phyloP scores from a whole-genome alignment of 2,329 filamentous ascomycete species.

The Talaromyces sp. region DNA sequence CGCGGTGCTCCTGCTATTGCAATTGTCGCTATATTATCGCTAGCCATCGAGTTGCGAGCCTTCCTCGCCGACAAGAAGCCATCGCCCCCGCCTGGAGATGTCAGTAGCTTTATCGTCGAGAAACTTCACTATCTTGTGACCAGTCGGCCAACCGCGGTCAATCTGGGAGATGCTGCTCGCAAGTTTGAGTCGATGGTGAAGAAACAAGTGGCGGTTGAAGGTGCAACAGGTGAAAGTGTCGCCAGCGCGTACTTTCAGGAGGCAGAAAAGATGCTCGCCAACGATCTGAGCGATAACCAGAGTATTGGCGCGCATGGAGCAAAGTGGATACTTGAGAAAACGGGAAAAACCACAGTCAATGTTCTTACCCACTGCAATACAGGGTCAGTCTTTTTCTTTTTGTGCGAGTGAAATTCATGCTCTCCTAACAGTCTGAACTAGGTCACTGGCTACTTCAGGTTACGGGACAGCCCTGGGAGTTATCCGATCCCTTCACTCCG shows the following conservation, averaged over 20 bases:
- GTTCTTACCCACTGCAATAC: conserved; percentile 98
- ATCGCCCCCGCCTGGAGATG: conserved; percentile 53
- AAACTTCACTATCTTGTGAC: conserved; percentile 82
- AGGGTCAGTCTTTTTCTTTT: conserved; percentile 47
- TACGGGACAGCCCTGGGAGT: conserved; percentile 95
- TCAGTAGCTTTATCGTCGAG: conserved; percentile 63
- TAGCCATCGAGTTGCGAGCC: conserved; percentile 74
- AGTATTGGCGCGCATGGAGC: conserved; percentile 79
- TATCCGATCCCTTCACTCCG: conserved; percentile 72
- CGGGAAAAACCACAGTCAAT: conserved; percentile 58
- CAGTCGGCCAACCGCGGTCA: conserved; percentile 90
- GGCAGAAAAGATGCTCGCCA: conserved; percentile 79
- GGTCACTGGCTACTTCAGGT: conserved; percentile 91
- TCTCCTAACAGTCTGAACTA: conserved; percentile 24
- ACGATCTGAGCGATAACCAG: conserved; percentile 83
- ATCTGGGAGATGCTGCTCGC: conserved; percentile 81
- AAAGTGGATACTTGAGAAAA: conserved; percentile 68
- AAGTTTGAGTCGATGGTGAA: conserved; percentile 66
- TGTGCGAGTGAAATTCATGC: background rate
- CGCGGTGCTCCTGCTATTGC: conserved; percentile 88
- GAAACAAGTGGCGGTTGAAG: conserved; percentile 32
- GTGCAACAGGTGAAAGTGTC: conserved; percentile 45
- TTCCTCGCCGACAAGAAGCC: conserved; percentile 32
- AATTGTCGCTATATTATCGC: conserved; percentile 86
- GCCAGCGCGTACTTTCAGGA: conserved; percentile 67